Conservation (phyloP, 371 early-diverging fungal species). For the Syncephalastrum monosporum region DNA sequence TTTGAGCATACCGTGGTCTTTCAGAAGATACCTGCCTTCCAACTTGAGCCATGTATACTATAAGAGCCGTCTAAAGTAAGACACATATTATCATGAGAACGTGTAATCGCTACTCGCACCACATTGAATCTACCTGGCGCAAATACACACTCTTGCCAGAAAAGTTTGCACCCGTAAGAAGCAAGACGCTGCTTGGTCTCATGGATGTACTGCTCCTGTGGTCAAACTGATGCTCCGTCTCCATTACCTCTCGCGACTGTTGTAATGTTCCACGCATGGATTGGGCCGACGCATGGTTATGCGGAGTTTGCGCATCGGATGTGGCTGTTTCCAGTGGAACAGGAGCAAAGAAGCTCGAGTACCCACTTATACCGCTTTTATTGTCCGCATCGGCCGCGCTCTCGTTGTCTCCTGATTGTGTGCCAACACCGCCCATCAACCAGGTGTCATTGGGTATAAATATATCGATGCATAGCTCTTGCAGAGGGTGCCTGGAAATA, state of each 20-base stretch:
- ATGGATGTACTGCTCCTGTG: no score
- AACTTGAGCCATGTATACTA: slow-evolving; percentile 78
- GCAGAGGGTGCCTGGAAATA: slow-evolving; percentile 66
- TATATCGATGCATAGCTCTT: slow-evolving; percentile 60
- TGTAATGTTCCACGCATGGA: no score
- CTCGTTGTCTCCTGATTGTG: no score
- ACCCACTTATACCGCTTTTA: neutral
- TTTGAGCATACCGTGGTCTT: no score
- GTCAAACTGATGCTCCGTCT: no score
- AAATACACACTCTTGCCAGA: slow-evolving; percentile 81
- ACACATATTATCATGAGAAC: neutral
- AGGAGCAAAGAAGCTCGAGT: no score
- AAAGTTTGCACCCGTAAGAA: slow-evolving; percentile 77
- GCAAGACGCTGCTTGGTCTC: slow-evolving; percentile 31
- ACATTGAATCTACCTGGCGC: slow-evolving; percentile 57
- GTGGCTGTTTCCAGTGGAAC: neutral
- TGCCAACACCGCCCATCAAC: slow-evolving; percentile 37
- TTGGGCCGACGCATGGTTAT: no score
- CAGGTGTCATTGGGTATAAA: slow-evolving; percentile 69
- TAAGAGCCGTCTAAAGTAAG: slow-evolving; percentile 57
- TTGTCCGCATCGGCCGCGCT: no score
- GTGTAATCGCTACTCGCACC: neutral
- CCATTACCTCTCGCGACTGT: no score
- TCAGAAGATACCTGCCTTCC: slow-evolving; percentile 51
- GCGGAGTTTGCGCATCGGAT: neutral